phyloP scores from a whole-genome alignment of 2,329 filamentous ascomycete species.

The Fusarium sp. region DNA sequence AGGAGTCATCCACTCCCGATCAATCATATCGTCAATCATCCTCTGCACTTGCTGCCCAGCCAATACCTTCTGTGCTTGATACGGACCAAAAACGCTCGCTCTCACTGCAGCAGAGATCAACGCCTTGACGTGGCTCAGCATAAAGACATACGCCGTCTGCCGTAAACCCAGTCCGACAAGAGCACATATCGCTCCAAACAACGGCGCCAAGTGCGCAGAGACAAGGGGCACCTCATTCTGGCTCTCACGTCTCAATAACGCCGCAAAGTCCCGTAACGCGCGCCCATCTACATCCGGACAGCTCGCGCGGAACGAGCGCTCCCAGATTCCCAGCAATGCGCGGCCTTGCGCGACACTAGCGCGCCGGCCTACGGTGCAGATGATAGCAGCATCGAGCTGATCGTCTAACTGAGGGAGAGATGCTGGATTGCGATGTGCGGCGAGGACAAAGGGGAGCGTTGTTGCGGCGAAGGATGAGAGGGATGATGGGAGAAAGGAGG shows the following conservation, averaged over 20 bases:
- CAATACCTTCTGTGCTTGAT: constrained; percentile 81
- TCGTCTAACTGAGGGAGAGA: constrained; percentile 76
- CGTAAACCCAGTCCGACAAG: constrained; percentile 72
- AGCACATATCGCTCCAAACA: constrained; percentile 77
- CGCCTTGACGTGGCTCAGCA: constrained; percentile 83
- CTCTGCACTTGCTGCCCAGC: constrained; percentile 72
- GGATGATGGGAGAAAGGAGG: constrained; percentile 78
- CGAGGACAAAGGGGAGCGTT: constrained; percentile 81
- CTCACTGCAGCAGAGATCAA: constrained; percentile 83
- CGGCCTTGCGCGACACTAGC: constrained; percentile 83
- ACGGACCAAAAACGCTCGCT: constrained; percentile 84
- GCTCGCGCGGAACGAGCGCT: constrained; percentile 72
- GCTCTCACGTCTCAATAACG: constrained; percentile 52
- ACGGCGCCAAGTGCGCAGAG: constrained; percentile 77
- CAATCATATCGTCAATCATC: constrained; percentile 71
- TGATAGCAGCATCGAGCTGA: constrained; percentile 80
- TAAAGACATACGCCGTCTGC: constrained; percentile 81
- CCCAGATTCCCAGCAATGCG: constrained; percentile 82
- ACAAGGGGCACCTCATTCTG: constrained; percentile 58
- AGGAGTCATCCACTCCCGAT: constrained; percentile 70
- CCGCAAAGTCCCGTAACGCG: constrained; percentile 56
- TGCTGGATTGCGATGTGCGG: constrained; percentile 71
- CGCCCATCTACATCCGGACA: constrained; percentile 49
- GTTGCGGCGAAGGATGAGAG: constrained; percentile 80
- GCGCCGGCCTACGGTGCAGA: constrained; percentile 84